phyloP scores from a whole-genome alignment of 495 filamentous ascomycete species.

The Xylaria curta region DNA sequence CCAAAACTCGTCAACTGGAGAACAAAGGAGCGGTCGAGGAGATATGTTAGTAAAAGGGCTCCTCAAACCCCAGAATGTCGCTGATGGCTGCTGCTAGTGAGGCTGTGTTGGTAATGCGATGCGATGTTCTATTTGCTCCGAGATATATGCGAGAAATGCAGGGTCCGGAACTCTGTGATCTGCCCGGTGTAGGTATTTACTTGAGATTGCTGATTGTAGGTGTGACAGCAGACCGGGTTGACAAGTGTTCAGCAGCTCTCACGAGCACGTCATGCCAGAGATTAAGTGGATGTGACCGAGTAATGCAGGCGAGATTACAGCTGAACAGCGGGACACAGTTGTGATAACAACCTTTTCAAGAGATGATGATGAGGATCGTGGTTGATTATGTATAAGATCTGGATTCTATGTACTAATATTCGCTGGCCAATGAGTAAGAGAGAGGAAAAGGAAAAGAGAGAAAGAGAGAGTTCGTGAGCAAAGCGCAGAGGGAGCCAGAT shows the following conservation, averaged over 20 bases:
- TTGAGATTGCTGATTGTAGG: neutral
- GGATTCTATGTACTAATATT: neutral
- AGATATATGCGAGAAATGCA: neutral
- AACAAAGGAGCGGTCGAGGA: constrained; percentile 11
- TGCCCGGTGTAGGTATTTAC: neutral
- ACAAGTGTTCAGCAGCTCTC: neutral
- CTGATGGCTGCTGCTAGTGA: neutral
- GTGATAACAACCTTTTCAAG: constrained; percentile 1
- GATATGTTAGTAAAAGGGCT: neutral
- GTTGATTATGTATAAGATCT: neutral
- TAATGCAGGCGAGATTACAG: constrained; percentile 24
- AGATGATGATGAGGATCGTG: constrained; percentile 14
- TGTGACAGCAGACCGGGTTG: neutral
- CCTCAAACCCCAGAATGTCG: neutral
- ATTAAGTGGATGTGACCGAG: constrained; percentile 26
- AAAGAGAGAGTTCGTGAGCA: constrained; percentile 31
- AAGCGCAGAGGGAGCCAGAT: constrained; percentile 31
- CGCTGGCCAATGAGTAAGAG: constrained; percentile 20
- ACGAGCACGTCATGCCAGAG: constrained; percentile 26
- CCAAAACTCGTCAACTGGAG: neutral
- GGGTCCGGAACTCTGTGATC: neutral
- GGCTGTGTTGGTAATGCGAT: neutral
- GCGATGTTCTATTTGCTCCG: neutral
- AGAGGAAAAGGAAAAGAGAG: constrained; percentile 24
- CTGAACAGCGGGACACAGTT: neutral